A percentile compares a stretch with the other conserved stretches of the same genome.
These are phyloP conservation scores for Zangia roseola DNA, from an alignment of 768 basidiomycete species.

Conservation along the genomic window DNA sequence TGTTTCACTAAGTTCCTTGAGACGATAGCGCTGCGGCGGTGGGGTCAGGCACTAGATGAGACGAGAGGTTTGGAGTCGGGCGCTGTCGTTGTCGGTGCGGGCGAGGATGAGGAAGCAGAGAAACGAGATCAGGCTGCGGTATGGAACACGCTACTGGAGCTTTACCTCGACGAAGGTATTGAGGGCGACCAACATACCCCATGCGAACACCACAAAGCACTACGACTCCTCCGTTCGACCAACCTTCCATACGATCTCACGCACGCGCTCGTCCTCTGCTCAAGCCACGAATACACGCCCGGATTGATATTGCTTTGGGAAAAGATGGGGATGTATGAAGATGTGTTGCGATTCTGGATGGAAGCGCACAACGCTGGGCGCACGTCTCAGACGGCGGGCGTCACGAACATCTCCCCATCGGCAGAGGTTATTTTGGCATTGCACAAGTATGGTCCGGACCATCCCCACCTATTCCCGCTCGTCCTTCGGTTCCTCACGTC, in stretches of 20 bases:
- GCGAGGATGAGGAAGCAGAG: conserved; percentile 50
- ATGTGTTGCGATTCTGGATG: conserved; percentile 92
- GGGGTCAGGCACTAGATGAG: conserved; percentile 71
- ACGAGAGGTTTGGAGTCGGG: conserved; percentile 7
- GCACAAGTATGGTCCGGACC: conserved; percentile 65
- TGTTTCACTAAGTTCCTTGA: conserved; percentile 89
- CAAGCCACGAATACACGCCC: conserved; percentile 73
- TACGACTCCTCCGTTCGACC: conserved; percentile 62
- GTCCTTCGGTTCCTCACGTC: conserved; percentile 89
- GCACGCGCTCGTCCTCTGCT: conserved; percentile 92
- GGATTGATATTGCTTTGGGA: conserved; percentile 94
- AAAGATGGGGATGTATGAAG: conserved; percentile 92
- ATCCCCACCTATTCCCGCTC: conserved; percentile 80
- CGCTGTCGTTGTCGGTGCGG: no score
- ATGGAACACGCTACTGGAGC: conserved; percentile 94
- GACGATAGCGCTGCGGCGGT: conserved; percentile 74
- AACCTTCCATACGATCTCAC: conserved; percentile 78
- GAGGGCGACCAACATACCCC: conserved; percentile 21
- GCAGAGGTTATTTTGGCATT: conserved; percentile 68
- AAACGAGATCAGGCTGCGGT: conserved; percentile 75
- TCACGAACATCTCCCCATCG: conserved; percentile 34
- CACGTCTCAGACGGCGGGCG: conserved; percentile 1
- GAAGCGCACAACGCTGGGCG: conserved; percentile 46
- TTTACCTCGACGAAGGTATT: conserved; percentile 65
- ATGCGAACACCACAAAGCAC: conserved; percentile 53